A percentile compares a stretch with the other conserved stretches of the same genome.
Evolutionary conservation across 2,329 filamentous ascomycete genomes (phyloP).

Genomic region (Mycogone perniciosa): DNA sequence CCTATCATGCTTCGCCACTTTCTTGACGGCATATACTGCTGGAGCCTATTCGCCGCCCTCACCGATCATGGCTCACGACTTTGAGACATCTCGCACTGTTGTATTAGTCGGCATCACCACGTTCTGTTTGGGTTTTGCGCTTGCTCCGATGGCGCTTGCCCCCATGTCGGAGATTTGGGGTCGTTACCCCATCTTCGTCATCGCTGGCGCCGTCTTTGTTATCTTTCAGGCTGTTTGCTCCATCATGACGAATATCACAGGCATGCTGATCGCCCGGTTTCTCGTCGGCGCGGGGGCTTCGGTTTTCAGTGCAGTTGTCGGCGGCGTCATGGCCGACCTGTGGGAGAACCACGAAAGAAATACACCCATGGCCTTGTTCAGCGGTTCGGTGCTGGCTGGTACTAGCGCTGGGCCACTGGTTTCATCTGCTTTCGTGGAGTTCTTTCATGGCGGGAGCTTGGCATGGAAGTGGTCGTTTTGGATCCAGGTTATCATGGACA

Average conservation of each 20-base stretch:
- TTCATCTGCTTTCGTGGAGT: constrained; percentile 60
- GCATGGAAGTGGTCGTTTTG: constrained; percentile 86
- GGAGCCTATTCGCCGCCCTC: constrained; percentile 72
- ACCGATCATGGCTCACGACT: constrained; percentile 57
- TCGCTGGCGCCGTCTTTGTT: constrained; percentile 66
- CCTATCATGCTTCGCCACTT: constrained; percentile 70
- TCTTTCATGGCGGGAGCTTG: constrained; percentile 38
- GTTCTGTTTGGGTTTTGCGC: constrained; percentile 74
- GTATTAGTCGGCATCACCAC: constrained; percentile 71
- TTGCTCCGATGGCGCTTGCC: constrained; percentile 82
- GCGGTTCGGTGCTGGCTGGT: constrained; percentile 69
- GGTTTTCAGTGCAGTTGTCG: constrained; percentile 80
- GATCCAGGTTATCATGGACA: constrained; percentile 68
- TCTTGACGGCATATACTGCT: constrained; percentile 72
- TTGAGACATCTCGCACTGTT: constrained; percentile 58
- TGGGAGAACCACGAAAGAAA: constrained; percentile 75
- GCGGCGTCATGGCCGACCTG: constrained; percentile 84
- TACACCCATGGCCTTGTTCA: constrained; percentile 84
- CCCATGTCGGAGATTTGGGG: constrained; percentile 87
- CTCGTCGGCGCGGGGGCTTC: constrained; percentile 71
- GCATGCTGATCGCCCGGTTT: constrained; percentile 71
- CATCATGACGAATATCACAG: constrained; percentile 60
- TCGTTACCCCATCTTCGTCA: constrained; percentile 73
- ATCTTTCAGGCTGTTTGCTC: constrained; percentile 67
- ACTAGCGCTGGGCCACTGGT: constrained; percentile 74